Evolutionary conservation across 225 moss, liverwort and hornwort genomes (phyloP), one percentile per base, ranked within the genome.

Genomic region (Asterella californica): DNA sequence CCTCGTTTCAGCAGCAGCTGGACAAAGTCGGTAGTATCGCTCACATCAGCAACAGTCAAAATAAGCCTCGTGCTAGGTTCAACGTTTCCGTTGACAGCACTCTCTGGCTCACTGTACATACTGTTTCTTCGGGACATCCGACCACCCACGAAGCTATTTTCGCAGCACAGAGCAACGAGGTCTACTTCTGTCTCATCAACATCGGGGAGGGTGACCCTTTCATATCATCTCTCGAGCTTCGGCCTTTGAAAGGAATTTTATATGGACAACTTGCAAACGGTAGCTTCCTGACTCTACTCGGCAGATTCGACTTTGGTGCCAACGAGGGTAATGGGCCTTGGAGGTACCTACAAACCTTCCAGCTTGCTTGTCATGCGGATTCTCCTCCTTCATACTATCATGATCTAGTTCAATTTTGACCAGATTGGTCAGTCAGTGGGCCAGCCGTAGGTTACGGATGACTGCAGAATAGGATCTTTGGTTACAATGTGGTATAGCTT

Each of bases 141-240:
- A 15, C 70, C 2, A 11, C 19, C 4, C 38, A 71, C 10, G 70
- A 71, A 25, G 45, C 32, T 45, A 46, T 71, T 45, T 42, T 71
- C 22, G 42, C 45, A 9, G 42, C 70, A 34, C 70, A 71, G 45
- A 46, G 70, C 46, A 22, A 71, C 17, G 12, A 42, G 9, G 24
- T 71, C 0, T 71, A 11, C 45, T 71, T 71, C 34, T 71, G 70
- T 45, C 45, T 71, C 19, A 71, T 71, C 46, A n/a, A 71, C 70
- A 71, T 45, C 34, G 70, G 70, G 34, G 22, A 46, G 22, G 70
- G 70, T 42, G 70, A 71, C 38, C 70, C 70, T 10, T 71, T 71
- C 25, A 25, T 71, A 2, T 71, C 70, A 34, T 71, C 70, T 24
- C 45, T 71, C 15, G 70, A 71, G 70, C 34, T 71, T 0, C 70